Conservation (phyloP, 1,139 yeast species). For the Pichia sp. region DNA sequence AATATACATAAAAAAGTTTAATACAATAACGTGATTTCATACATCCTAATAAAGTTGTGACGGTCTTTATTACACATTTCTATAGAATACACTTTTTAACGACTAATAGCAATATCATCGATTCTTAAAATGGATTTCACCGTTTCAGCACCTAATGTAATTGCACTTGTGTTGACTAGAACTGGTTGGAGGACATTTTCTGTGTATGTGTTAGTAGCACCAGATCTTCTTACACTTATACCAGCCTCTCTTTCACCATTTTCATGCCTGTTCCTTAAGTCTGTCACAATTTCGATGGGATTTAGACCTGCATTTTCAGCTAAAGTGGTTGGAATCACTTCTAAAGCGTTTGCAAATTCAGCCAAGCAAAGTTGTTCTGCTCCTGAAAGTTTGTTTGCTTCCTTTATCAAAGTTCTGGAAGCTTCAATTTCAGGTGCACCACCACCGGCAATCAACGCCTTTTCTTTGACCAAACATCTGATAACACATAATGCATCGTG, state of each 20-base stretch:
- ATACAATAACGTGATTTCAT: no score
- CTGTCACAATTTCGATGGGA: constrained; percentile 92
- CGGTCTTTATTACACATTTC: background rate
- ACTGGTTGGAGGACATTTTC: constrained; percentile 97
- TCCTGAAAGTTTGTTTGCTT: constrained; percentile 73
- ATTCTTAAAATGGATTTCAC: constrained; percentile 93
- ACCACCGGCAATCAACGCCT: constrained; percentile 95
- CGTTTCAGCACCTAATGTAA: constrained; percentile 90
- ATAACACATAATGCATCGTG: constrained; percentile 97
- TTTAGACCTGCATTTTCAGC: constrained; percentile 98
- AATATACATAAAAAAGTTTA: no score
- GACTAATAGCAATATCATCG: constrained; percentile 85
- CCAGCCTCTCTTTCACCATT: constrained; percentile 93
- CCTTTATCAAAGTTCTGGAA: constrained; percentile 70
- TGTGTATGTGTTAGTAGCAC: constrained; percentile 83
- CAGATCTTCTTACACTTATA: constrained; percentile 87
- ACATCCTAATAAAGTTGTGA: background rate
- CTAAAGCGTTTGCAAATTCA: constrained; percentile 93
- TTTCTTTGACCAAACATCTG: constrained; percentile 89
- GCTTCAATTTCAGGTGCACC: constrained; percentile 98
- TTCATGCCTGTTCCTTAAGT: constrained; percentile 86
- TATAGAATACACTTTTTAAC: constrained; percentile 35
- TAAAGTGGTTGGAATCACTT: constrained; percentile 91
- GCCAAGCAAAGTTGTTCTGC: constrained; percentile 92
- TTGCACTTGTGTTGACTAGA: constrained; percentile 87